These are phyloP conservation scores for Lentinula detonsa DNA, from an alignment of 768 basidiomycete genomes.

Conservation along the genomic window DNA sequence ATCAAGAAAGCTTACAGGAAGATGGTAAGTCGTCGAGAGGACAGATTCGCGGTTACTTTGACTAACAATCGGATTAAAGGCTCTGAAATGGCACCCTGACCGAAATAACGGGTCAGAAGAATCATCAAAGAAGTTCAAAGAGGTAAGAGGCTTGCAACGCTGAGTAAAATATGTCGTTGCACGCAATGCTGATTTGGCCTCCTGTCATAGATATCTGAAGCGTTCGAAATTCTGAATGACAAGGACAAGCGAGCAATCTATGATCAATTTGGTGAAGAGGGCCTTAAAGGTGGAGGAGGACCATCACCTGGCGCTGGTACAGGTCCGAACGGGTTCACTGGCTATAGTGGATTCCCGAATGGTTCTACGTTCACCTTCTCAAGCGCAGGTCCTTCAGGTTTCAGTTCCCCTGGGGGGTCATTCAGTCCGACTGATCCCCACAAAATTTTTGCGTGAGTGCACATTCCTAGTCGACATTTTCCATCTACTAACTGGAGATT, in stretches of 20 bases:
- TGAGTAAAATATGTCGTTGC: background rate
- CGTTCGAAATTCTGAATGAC: constrained; percentile 92
- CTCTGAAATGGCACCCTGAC: constrained; percentile 94
- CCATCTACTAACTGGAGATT: background rate
- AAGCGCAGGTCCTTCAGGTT: constrained; percentile 28
- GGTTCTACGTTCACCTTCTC: constrained; percentile 54
- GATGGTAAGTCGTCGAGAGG: constrained; percentile 44
- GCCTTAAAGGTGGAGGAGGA: constrained; percentile 71
- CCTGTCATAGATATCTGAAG: constrained; percentile 71
- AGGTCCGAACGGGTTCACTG: constrained; percentile 33
- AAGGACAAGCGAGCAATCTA: constrained; percentile 79
- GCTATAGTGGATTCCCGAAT: constrained; percentile 41
- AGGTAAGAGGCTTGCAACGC: constrained; percentile 38
- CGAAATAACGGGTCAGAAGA: constrained; percentile 82
- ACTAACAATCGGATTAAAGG: constrained; percentile 28
- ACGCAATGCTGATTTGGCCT: background rate
- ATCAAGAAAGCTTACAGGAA: constrained; percentile 97
- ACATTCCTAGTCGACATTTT: background rate
- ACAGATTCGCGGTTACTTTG: background rate
- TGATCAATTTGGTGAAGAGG: constrained; percentile 94
- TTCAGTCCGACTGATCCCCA: constrained; percentile 80
- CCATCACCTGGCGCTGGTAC: constrained; percentile 47
- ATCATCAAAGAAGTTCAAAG: constrained; percentile 87
- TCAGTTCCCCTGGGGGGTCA: constrained; percentile 26
- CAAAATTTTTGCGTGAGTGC: constrained; percentile 81